These are phyloP conservation scores for Ogataea minuta DNA, from an alignment of 805 yeast genomes.

Conservation along the genomic window DNA sequence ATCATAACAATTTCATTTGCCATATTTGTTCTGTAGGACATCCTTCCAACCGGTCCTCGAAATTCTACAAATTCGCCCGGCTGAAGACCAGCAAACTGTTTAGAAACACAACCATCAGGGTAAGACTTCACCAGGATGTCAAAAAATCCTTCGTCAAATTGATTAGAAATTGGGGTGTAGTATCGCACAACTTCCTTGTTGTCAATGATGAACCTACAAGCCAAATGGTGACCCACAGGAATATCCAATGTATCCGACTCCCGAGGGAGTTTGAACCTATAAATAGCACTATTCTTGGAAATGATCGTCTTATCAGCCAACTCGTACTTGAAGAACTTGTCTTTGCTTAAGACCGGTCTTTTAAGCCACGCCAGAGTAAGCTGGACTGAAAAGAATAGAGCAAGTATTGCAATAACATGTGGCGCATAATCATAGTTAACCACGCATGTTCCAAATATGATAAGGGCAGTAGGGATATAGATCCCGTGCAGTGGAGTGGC, in stretches of 20 bases:
- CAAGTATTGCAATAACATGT: constrained; percentile 38
- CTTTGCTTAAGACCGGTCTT: constrained; percentile 42
- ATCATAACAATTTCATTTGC: constrained; percentile 64
- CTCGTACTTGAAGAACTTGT: constrained; percentile 64
- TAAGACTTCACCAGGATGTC: constrained; percentile 78
- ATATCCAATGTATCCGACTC: constrained; percentile 60
- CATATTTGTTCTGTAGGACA: constrained; percentile 56
- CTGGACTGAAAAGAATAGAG: constrained; percentile 38
- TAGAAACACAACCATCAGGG: constrained; percentile 67
- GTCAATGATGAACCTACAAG: constrained; percentile 47
- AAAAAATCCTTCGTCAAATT: constrained; percentile 67
- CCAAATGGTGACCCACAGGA: constrained; percentile 76
- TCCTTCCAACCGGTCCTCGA: constrained; percentile 78
- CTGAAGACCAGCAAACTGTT: constrained; percentile 57
- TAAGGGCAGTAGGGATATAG: constrained; percentile 63
- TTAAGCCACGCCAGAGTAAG: constrained; percentile 36
- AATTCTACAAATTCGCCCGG: constrained; percentile 68
- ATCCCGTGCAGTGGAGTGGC: constrained; percentile 76
- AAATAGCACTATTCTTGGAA: constrained; percentile 69
- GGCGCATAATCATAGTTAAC: constrained; percentile 52
- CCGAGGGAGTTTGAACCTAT: constrained; percentile 63
- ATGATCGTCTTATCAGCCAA: constrained; percentile 71
- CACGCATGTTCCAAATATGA: constrained; percentile 58
- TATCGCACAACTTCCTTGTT: constrained; percentile 59
- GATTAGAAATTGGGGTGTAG: constrained; percentile 75